Conservation (phyloP, 2,329 filamentous ascomycete species). For the Dryadomyces quercivorus region DNA sequence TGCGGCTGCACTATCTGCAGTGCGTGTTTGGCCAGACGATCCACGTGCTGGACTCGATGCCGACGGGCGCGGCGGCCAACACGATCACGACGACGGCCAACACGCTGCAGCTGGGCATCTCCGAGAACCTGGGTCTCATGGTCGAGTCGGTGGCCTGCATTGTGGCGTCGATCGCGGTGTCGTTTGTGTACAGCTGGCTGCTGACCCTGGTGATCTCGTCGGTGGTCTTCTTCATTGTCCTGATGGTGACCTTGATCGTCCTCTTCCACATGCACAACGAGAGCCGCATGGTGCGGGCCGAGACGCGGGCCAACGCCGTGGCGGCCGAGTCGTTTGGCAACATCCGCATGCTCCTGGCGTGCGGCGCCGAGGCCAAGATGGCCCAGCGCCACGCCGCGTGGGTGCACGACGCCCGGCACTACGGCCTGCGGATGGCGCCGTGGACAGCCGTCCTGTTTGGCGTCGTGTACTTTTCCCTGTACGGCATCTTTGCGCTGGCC, state of each 20-base stretch:
- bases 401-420: conserved; percentile 39
- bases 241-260: conserved; percentile 35
- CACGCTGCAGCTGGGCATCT: conserved; percentile 51
- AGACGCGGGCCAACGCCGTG: conserved; percentile 44
- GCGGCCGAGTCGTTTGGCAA: conserved; percentile 49
- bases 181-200: conserved; percentile 45
- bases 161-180: conserved; percentile 38
- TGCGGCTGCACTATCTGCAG: conserved; percentile 52
- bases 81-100: conserved; percentile 55
- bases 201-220: conserved; percentile 47
- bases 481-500: conserved; percentile 39
- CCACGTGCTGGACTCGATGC: conserved; percentile 54
- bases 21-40: conserved; percentile 53
- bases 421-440: conserved; percentile 36
- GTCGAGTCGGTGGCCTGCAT: conserved; percentile 43
- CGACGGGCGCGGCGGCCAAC: conserved; percentile 45
- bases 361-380: conserved; percentile 45
- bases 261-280: conserved; percentile 44
- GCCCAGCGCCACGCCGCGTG: conserved; percentile 39
- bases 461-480: conserved; percentile 42
- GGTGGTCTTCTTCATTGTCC: conserved; percentile 40
- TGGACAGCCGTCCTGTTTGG: conserved; percentile 40
- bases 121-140: conserved; percentile 48
- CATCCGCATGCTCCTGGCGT: conserved; percentile 51
- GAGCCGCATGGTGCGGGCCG: conserved; percentile 32